Evolutionary conservation across 306 rosid species (phyloP), one percentile per base, ranked within the genome.

Genomic region (Inga laurina): DNA sequence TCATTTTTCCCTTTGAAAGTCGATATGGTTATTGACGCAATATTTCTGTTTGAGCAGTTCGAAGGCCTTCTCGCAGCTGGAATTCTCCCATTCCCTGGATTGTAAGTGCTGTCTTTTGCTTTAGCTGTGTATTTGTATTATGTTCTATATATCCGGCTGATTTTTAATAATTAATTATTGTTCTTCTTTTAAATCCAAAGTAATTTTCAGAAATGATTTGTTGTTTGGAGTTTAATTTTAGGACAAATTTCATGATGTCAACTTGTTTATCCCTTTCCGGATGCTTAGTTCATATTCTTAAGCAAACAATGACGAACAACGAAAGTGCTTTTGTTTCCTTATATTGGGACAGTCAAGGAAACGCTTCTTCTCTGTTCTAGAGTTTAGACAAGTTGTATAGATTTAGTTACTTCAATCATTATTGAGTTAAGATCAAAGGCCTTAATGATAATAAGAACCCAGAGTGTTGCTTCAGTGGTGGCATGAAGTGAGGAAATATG

Each of bases 51-150:
- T 79, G 64, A 81, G 82, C 92, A 96, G 99, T 96, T 92, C 85
- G 99, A 98, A 84, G 93, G 97, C 74, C 95, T 96, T 81, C 84
- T 96, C 79, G 90, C 97, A 12, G 44, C 98, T 76, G 99, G 98
- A 24, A 89, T 94, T 82, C 51, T 96, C 35, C 93, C 94, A 62
- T 96, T 96, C 90, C 92, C 99, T 13, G 98, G 99, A 76, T 85
- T 97, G 97, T 94, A 91, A 90, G 99, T 83, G 79, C 48, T 75
- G 14, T 56, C 54, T 76, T 83, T 77, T 39, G 7, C 65, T 27
- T 74, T 24, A 30, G 21, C 34, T n/a, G 27, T 5, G 54, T 22
- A 15, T 45, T 72, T 44, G 59, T 18, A 27, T 27, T 24, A 22
- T 27, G n/a, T 24, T 72, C 41, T 13, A 6, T 72, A 24, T 13